Percentiles rank a stretch among this genome's conserved stretches.
phyloP scores from a whole-genome alignment of 495 filamentous ascomycete genomes.

The Lophium mytilinum region DNA sequence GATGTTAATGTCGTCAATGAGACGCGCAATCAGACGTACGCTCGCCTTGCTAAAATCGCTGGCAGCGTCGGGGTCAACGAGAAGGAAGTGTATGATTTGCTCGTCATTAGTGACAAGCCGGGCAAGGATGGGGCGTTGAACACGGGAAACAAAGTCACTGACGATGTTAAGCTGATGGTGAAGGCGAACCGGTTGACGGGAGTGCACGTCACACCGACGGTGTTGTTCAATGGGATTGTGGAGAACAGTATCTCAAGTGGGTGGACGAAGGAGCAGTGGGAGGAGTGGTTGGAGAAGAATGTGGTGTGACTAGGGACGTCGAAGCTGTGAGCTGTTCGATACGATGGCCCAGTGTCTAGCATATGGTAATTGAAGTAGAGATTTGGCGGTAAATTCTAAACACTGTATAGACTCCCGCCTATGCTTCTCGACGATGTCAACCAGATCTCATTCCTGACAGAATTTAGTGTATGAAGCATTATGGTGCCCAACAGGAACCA shows the following conservation, averaged over 20 bases:
- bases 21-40: conserved; percentile 76
- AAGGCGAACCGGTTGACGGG: conserved; percentile 68
- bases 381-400: too few species aligned
- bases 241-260: conserved; percentile 67
- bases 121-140: conserved; percentile 59
- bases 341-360: too few species aligned
- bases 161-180: conserved; percentile 76
- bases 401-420: too few species aligned
- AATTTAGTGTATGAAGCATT: too few species aligned
- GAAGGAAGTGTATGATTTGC: conserved; percentile 50
- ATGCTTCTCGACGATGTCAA: too few species aligned
- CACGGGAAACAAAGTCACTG: conserved; percentile 67
- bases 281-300: conserved; percentile 74
- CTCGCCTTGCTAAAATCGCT: conserved; percentile 62
- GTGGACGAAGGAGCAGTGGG: conserved; percentile 74
- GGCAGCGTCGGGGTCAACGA: conserved; percentile 59
- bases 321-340: too few species aligned
- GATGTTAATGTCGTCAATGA: conserved; percentile 77
- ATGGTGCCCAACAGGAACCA: too few species aligned
- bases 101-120: conserved; percentile 56
- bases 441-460: too few species aligned
- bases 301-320: conserved; percentile 4
- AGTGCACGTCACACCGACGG: conserved; percentile 84
- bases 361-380: too few species aligned
- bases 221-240: conserved; percentile 73